Evolutionary conservation across 2,329 filamentous ascomycete genomes (phyloP).

Genomic region (Fusarium cicatricum): DNA sequence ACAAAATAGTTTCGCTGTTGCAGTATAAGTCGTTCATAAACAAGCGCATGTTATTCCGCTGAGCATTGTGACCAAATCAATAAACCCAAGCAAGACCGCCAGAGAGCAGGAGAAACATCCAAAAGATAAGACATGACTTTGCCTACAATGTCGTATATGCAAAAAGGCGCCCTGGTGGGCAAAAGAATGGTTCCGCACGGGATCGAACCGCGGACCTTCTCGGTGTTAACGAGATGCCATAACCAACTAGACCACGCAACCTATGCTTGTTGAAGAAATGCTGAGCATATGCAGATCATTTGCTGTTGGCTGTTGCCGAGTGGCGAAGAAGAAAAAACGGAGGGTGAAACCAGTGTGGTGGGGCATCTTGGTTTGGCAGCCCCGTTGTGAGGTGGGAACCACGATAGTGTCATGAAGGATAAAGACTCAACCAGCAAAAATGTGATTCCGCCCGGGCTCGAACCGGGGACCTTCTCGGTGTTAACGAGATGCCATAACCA

Average conservation of each 20-base stretch:
- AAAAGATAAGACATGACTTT: too few relatives aligned
- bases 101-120: too few relatives aligned
- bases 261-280: background rate
- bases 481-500: conserved; percentile 39
- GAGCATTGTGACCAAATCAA: too few relatives aligned
- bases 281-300: background rate
- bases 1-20: too few relatives aligned
- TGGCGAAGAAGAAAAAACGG: background rate
- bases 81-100: too few relatives aligned
- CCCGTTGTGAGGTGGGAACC: too few relatives aligned
- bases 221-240: conserved; percentile 38
- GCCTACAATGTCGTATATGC: too few relatives aligned
- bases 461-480: conserved; percentile 37
- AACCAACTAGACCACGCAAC: conserved; percentile 40
- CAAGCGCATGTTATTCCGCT: too few relatives aligned
- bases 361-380: background rate
- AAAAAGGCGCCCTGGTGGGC: background rate
- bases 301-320: background rate
- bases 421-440: conserved; percentile 6
- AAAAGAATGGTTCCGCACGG: conserved; percentile 36
- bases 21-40: too few relatives aligned
- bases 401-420: too few relatives aligned
- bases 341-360: background rate
- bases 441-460: conserved; percentile 34
- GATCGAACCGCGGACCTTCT: conserved; percentile 39